A percentile compares a stretch with the other conserved stretches of the same genome.
Conservation (phyloP, 345 rosid genomes). For the Ricinus communis region DNA sequence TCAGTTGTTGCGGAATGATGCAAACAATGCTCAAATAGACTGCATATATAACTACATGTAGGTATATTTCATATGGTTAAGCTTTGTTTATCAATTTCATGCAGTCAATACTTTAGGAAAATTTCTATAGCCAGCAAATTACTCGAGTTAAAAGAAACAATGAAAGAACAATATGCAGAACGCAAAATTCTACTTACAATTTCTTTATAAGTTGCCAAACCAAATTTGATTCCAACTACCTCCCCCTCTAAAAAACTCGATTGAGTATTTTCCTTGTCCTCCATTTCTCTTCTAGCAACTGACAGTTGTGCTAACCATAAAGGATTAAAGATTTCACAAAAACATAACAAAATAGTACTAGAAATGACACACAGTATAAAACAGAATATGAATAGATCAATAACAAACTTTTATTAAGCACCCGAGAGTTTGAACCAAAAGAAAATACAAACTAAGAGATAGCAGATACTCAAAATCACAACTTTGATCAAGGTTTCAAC, state of each 20-base stretch:
- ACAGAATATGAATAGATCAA: neutral
- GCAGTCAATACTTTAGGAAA: neutral
- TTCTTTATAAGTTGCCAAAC: slow-evolving; percentile 63
- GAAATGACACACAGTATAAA: neutral
- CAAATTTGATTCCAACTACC: slow-evolving; percentile 64
- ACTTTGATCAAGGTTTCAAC: neutral
- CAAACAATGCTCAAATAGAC: neutral
- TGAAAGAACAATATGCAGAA: slow-evolving; percentile 4
- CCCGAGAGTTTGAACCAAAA: too few species aligned
- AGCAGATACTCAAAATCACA: too few species aligned
- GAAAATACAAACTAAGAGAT: too few species aligned
- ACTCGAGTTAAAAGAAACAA: neutral
- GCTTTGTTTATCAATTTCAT: neutral
- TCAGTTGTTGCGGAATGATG: too few species aligned
- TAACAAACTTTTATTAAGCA: neutral
- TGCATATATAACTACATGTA: neutral
- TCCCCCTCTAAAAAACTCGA: slow-evolving; percentile 54
- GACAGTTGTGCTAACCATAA: neutral
- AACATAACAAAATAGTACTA: neutral
- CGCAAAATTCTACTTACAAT: slow-evolving; percentile 53
- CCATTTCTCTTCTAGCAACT: slow-evolving; percentile 42
- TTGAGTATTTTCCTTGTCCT: slow-evolving; percentile 47
- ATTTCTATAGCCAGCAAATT: neutral
- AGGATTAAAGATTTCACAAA: neutral
- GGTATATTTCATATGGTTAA: neutral